A percentile compares a stretch with the other conserved stretches of the same genome.
These are phyloP conservation scores for Diaporthe amygdali DNA, from an alignment of 2,329 filamentous ascomycete genomes.

Conservation along the genomic window DNA sequence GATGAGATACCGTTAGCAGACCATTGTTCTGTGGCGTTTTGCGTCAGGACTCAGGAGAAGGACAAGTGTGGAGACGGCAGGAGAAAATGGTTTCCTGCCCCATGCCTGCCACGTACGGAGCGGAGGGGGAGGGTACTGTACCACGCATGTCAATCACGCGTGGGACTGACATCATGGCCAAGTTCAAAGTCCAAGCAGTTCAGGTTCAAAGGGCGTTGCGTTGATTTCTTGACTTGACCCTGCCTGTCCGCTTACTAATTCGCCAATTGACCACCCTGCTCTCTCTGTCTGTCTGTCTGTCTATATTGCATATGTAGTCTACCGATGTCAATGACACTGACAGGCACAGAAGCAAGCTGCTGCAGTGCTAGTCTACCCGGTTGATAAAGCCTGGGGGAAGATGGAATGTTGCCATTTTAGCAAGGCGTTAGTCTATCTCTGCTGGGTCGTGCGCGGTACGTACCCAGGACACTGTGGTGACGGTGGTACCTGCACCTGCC, in stretches of 20 bases:
- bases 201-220: too few relatives aligned
- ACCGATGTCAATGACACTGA: background rate
- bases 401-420: slow-evolving; percentile 1
- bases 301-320: too few relatives aligned
- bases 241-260: too few relatives aligned
- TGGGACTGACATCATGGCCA: slow-evolving; percentile 7
- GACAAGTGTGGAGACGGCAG: background rate
- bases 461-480: too few relatives aligned
- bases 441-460: background rate
- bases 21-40: background rate
- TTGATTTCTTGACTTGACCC: too few relatives aligned
- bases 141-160: slow-evolving; percentile 1
- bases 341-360: background rate
- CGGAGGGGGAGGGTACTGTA: too few relatives aligned
- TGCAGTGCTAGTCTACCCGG: too few relatives aligned
- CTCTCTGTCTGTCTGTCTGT: too few relatives aligned
- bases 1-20: too few relatives aligned
- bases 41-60: background rate
- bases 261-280: background rate
- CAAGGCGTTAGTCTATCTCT: background rate
- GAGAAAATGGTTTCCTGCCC: background rate
- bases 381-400: background rate
- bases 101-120: background rate
- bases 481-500: background rate
- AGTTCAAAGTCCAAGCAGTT: background rate